Evolutionary conservation across 2,329 filamentous ascomycete species (phyloP), one percentile per base, ranked within the genome.

Genomic region (Ustulina deusta): DNA sequence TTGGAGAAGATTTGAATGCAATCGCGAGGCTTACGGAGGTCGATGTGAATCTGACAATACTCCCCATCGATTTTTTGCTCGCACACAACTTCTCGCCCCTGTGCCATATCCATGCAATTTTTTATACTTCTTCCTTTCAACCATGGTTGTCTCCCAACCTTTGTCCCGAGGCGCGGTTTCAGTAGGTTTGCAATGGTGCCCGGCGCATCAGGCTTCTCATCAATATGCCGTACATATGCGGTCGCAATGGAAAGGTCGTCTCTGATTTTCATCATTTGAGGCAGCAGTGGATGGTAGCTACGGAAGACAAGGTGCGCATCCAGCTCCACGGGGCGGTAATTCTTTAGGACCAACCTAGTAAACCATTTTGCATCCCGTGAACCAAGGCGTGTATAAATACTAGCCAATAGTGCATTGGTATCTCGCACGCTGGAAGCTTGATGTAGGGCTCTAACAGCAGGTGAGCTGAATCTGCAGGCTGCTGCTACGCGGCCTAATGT

Each of bases 31-130:
- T 86, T 88, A 9, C 82, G 81, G 6, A 92, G 81, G 74, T 97
- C 89, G 44, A 97, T 82, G 74, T 97, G 94, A 34, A 97, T 89
- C 77, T 97, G 94, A 73, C 93, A 97, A 72, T 96, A 97, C 78
- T 97, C 94, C 13, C 92, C 93, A 74, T 97, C 93, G 69, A 97
- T 88, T 76, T 97, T 97, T 59, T 90, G 85, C 78, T 97, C 93
- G 27, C 93, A 85, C 65, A 90, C 92, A 86, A 94, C 88, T 13
- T 81, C 86, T 17, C 86, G 82, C 0, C 84, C 83, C 4, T 82
- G 84, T 1, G 86, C 82, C 82, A 95, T 87, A 20, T 89, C 83
- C 22, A 92, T 79, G 75, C 92, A 95, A 75, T 96, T 87, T 66
- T 93, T 90, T 72, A 95, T 91, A 70, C 89, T 91, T 58, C 90